A percentile compares a stretch with the other conserved stretches of the same genome.
Conservation (phyloP, 148 eudicot species). For the Mesembryanthemum crystallinum region DNA sequence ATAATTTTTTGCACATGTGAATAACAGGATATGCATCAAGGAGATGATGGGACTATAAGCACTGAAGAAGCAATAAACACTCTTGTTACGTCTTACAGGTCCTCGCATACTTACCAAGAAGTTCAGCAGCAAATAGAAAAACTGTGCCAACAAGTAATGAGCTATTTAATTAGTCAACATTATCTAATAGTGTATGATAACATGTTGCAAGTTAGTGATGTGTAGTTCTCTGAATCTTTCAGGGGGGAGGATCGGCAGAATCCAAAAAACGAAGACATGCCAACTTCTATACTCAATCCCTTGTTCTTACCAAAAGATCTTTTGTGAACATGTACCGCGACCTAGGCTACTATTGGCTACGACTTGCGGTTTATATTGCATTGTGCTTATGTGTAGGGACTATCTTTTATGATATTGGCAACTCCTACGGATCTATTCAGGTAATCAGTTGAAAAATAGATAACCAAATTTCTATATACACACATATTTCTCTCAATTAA, state of each 20-base stretch:
- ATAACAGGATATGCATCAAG: conserved; percentile 43
- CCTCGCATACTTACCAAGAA: conserved; percentile 32
- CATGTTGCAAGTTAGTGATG: neutral
- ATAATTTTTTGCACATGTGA: neutral
- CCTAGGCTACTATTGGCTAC: conserved; percentile 58
- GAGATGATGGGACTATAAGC: conserved; percentile 18
- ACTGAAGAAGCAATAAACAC: conserved; percentile 35
- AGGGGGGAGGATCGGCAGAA: conserved; percentile 35
- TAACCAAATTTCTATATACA: too few relatives aligned
- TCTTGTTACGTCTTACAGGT: conserved; percentile 40
- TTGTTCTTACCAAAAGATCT: conserved; percentile 49
- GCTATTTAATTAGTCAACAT: neutral
- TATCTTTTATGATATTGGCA: conserved; percentile 43
- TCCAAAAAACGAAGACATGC: conserved; percentile 31
- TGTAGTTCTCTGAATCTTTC: neutral
- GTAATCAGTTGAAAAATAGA: too few relatives aligned
- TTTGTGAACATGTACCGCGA: conserved; percentile 65
- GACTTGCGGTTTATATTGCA: conserved; percentile 47
- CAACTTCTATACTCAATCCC: conserved; percentile 37
- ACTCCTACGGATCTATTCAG: conserved; percentile 51
- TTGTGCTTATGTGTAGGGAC: conserved; percentile 52
- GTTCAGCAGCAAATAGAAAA: conserved; percentile 31
- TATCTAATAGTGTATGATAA: too few relatives aligned
- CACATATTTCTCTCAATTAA: too few relatives aligned
- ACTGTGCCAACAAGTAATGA: conserved; percentile 34